phyloP scores from a whole-genome alignment of 495 filamentous ascomycete genomes.

The Durotheca rogersii region DNA sequence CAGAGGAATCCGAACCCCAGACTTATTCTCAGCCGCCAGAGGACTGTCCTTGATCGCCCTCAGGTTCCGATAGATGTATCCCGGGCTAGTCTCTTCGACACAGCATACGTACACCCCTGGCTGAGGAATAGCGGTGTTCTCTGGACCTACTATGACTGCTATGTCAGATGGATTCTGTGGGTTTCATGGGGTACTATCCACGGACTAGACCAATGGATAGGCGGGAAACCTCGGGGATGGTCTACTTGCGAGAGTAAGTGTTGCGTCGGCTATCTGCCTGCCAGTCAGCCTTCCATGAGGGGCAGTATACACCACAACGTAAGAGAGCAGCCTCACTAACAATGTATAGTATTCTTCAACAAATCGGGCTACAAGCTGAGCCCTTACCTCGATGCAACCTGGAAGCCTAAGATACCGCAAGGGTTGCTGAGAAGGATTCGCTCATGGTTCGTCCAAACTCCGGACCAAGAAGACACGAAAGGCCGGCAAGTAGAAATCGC shows the following conservation, averaged over 20 bases:
- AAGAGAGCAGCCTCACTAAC: no score
- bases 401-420: conserved; percentile 15
- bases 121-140: conserved; percentile 29
- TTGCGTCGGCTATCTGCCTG: no score
- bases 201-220: conserved; percentile 32
- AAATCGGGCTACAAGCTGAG: conserved; percentile 29
- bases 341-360: conserved; percentile 30
- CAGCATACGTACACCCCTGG: conserved; percentile 48
- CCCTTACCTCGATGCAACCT: conserved; percentile 20
- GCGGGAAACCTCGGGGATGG: conserved; percentile 23
- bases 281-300: no score
- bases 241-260: conserved; percentile 29
- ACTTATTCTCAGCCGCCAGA: conserved; percentile 14
- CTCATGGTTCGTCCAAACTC: conserved; percentile 34
- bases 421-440: conserved; percentile 32
- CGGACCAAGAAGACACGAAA: conserved; percentile 21
- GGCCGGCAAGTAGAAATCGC: conserved; percentile 41
- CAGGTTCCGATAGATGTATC: conserved; percentile 47
- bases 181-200: conserved; percentile 24
- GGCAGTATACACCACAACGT: no score
- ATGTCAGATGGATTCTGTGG: conserved; percentile 24
- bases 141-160: conserved; percentile 31
- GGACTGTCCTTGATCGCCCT: conserved; percentile 24
- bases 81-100: conserved; percentile 50
- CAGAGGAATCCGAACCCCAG: conserved; percentile 31